Evolutionary conservation across 352 stramenopile genomes (phyloP).

Genomic region (Thraustotheca clavata): DNA sequence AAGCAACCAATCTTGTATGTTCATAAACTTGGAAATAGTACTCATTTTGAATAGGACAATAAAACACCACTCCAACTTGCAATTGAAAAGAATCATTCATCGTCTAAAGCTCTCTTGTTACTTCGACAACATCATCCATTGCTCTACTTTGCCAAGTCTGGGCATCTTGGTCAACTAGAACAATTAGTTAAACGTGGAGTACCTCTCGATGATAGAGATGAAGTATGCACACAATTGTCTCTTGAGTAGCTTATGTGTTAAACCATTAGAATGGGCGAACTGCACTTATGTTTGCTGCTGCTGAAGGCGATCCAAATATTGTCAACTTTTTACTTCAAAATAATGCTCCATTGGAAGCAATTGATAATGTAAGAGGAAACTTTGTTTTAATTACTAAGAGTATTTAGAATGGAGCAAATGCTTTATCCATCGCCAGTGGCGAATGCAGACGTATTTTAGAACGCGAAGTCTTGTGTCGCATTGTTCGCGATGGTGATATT

Average conservation of each 20-base stretch:
- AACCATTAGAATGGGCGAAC: neutral
- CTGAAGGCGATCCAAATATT: constrained; percentile 2
- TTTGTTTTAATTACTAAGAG: neutral
- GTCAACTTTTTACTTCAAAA: neutral
- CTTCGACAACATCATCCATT: constrained; percentile 6
- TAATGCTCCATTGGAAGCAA: neutral
- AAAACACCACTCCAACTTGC: constrained; percentile 11
- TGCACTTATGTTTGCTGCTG: constrained; percentile 13
- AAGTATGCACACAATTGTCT: neutral
- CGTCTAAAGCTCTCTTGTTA: constrained; percentile 2
- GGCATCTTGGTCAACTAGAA: neutral
- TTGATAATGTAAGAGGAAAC: constrained; percentile 1
- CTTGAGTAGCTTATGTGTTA: neutral
- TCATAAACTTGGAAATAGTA: neutral
- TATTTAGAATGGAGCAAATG: constrained; percentile 9
- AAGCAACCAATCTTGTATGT: neutral
- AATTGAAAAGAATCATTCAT: constrained; percentile 1
- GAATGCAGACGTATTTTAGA: constrained; percentile 9
- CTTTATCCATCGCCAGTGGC: constrained; percentile 1
- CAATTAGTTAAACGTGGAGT: neutral
- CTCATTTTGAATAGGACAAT: neutral
- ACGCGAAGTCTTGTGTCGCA: constrained; percentile 1
- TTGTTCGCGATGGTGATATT: constrained; percentile 5
- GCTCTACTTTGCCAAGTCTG: constrained; percentile 12
- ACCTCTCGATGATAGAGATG: neutral